Evolutionary conservation across 352 stramenopile genomes (phyloP).

Genomic region (Phytophthora colocasiae): DNA sequence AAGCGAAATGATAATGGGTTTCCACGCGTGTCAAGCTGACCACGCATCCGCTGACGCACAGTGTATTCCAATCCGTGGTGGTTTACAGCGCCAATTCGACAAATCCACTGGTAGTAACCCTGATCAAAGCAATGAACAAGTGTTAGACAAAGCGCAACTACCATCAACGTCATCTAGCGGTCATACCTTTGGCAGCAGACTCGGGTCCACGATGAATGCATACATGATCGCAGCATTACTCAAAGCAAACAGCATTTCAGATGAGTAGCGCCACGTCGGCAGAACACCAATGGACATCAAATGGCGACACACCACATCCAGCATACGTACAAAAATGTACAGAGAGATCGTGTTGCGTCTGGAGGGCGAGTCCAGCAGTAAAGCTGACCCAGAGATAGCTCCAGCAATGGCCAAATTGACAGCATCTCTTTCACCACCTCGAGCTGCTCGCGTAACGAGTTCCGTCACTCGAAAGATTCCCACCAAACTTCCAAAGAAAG

Average conservation of each 20-base stretch:
- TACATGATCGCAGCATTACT: conserved; percentile 89
- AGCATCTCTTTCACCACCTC: conserved; percentile 54
- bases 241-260: conserved; percentile 73
- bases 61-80: conserved; percentile 79
- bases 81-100: conserved; percentile 72
- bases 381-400: conserved; percentile 64
- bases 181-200: conserved; percentile 72
- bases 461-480: conserved; percentile 75
- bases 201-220: conserved; percentile 72
- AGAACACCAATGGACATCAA: conserved; percentile 60
- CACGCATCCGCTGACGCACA: conserved; percentile 63
- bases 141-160: not conserved
- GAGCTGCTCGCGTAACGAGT: conserved; percentile 50
- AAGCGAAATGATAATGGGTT: conserved; percentile 61
- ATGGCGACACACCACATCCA: conserved; percentile 82
- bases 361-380: conserved; percentile 74
- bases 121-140: conserved; percentile 24
- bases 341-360: conserved; percentile 78
- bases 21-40: conserved; percentile 49
- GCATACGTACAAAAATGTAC: conserved; percentile 89
- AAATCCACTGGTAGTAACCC: conserved; percentile 89
- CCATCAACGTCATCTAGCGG: not conserved
- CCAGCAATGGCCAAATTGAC: conserved; percentile 77
- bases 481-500: conserved; percentile 81
- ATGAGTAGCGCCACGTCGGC: conserved; percentile 68